These are phyloP conservation scores for Globisporangium orthogonon DNA, from an alignment of 352 stramenopile species.

Conservation along the genomic window DNA sequence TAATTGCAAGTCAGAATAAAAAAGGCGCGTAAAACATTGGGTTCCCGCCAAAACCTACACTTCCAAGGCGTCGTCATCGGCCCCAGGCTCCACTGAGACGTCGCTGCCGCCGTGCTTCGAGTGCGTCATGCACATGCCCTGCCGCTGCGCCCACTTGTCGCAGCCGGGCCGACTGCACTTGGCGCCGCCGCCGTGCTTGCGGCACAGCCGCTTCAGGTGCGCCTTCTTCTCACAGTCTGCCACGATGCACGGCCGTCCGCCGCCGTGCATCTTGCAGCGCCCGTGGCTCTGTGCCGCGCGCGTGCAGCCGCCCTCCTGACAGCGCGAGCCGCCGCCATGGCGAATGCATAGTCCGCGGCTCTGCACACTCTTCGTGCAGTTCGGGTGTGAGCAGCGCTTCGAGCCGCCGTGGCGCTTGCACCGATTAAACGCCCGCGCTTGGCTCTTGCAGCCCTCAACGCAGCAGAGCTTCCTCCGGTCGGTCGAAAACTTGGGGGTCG, in stretches of 20 bases:
- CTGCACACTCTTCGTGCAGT: constrained; percentile 81
- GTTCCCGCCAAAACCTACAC: too few species aligned
- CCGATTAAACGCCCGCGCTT: constrained; percentile 76
- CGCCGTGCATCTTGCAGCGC: constrained; percentile 57
- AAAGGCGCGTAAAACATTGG: too few species aligned
- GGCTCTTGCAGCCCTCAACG: constrained; percentile 69
- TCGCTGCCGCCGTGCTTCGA: constrained; percentile 42
- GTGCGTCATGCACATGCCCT: constrained; percentile 85
- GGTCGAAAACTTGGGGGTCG: constrained; percentile 42
- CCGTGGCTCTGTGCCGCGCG: constrained; percentile 69
- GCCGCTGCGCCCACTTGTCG: constrained; percentile 80
- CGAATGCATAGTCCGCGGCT: constrained; percentile 54
- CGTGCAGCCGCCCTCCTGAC: constrained; percentile 51
- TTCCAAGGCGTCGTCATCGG: too few species aligned
- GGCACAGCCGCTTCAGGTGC: constrained; percentile 75
- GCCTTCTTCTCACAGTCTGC: constrained; percentile 77
- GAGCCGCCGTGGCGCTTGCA: constrained; percentile 82
- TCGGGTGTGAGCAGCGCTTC: constrained; percentile 66
- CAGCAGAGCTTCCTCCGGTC: constrained; percentile 73
- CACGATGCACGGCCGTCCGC: constrained; percentile 47
- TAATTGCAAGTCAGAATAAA: neutral
- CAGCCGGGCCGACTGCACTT: constrained; percentile 65
- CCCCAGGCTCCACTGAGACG: too few species aligned
- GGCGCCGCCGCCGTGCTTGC: constrained; percentile 73
- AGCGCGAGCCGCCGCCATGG: constrained; percentile 73